A percentile compares a stretch with the other conserved stretches of the same genome.
phyloP scores from a whole-genome alignment of 202 grass and related monocot genomes.

The Zizania palustris region DNA sequence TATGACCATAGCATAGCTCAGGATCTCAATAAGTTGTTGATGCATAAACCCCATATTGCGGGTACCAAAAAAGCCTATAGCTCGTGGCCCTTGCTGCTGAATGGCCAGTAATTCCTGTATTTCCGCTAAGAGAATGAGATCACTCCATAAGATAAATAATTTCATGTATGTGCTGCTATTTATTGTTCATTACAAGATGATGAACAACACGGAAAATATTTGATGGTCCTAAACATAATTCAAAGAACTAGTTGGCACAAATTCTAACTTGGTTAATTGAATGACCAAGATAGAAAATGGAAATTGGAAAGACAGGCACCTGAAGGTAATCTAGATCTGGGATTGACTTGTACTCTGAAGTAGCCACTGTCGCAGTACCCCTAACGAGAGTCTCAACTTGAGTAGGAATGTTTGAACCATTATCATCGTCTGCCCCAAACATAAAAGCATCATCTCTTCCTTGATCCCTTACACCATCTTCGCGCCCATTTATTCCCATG shows the following conservation, averaged over 20 bases:
- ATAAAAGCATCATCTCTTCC: slow-evolving; percentile 43
- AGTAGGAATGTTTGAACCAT: slow-evolving; percentile 68
- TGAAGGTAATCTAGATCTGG: slow-evolving; percentile 97
- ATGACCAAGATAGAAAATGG: slow-evolving; percentile 10
- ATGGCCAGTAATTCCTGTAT: slow-evolving; percentile 93
- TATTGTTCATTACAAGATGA: neutral
- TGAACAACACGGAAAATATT: slow-evolving; percentile 18
- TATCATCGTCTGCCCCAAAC: slow-evolving; percentile 56
- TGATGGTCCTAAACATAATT: slow-evolving; percentile 18
- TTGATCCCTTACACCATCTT: slow-evolving; percentile 50
- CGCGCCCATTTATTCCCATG: slow-evolving; percentile 51
- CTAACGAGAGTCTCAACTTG: slow-evolving; percentile 68
- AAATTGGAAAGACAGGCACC: slow-evolving; percentile 51
- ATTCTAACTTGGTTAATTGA: neutral
- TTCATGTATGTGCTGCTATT: neutral
- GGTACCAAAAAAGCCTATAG: slow-evolving; percentile 98
- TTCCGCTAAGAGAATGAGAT: slow-evolving; percentile 29
- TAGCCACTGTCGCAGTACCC: slow-evolving; percentile 60
- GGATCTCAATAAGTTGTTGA: slow-evolving; percentile 99
- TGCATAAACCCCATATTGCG: slow-evolving; percentile 99
- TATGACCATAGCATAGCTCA: slow-evolving; percentile 99
- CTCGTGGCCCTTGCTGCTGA: slow-evolving; percentile 93
- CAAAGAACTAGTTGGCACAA: slow-evolving; percentile 5
- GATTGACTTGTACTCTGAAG: slow-evolving; percentile 76
- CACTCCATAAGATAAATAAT: slow-evolving; percentile 31